Base-by-base conservation (phyloP, 768 basidiomycete genomes). In the Calocera cornea region DNA sequence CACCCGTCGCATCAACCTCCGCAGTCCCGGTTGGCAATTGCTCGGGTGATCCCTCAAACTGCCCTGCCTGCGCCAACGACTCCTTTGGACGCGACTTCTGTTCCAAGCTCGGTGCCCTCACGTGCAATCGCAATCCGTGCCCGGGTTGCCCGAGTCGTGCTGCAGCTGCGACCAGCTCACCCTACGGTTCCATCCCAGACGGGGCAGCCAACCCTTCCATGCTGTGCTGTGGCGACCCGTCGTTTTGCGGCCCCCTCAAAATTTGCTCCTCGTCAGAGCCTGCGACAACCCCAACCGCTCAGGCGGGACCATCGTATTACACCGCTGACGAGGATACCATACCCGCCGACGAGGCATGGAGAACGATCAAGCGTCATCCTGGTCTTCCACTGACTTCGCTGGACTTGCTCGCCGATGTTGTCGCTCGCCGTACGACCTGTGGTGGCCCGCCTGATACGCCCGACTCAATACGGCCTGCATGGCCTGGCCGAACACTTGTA, bases 61-160 rank as follows among this genome's bases (percentile, higher is more conserved):
- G 92, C 73, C 75, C 83, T 65, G 92, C 91, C 2, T 95, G 92
- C 74, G 87, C 86, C 2, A 87, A 89, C 72, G 92, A 94, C 75
- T 82, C 83, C 24, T 94, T 94, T 70, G 92, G 92, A 11, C 87
- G 88, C 73, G 92, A 90, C 3, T 95, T 95, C 75, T 95, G 92
- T 74, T 81, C 81, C 41, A 89, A 89, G 24, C 84, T 94, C 47
- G 83, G 81, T 69, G 80, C 86, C 69, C 82, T 86, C 33, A 34
- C 44, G 24, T 41, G 63, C 34, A 47, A 24, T 19, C 29, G 44
- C 12, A 70, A 78, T 1, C 80, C 81, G 24, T 90, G 87, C 73
- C 75, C 77, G 47, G 79, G 83, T 70, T 89, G 86, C 70, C 86
- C 87, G 1, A 75, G 78, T 69, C 75, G 72, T 40, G 78, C 77